Evolutionary conservation across 805 yeast genomes (phyloP), one percentile per base, ranked within the genome.

Genomic region (Candida takata): DNA sequence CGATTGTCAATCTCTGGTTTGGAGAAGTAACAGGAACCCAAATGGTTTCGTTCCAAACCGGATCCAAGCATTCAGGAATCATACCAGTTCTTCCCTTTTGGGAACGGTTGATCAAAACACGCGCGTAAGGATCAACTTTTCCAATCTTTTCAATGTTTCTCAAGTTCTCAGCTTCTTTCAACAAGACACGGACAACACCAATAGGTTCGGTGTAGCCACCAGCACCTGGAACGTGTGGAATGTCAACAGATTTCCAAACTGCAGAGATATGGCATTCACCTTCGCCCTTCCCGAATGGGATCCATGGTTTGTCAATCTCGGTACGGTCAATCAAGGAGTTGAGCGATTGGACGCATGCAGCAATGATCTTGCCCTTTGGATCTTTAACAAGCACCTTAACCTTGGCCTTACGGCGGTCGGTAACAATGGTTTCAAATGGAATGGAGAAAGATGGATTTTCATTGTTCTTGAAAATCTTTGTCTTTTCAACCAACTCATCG

Each of bases 191-290:
- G 6, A 88, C 70, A 24, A 83, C 90, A 55, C 99, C 98, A 55
- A 90, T 80, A 33, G 98, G 98, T 39, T 86, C 86, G n/a, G 86
- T 76, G 62, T 87, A 90, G 34, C 90, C 92, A 47, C 79, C 76
- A 16, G 84, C 62, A 42, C 86, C 84, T 27, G 77, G 60, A 13
- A 81, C 82, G 35, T 78, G 75, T 41, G 62, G 69, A 51, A 90
- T 61, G 20, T 70, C 76, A 34, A 88, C 95, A 8, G 97, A 90
- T 59, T 81, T 86, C 96, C 96, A 92, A 35, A 65, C 61, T 20
- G 92, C 75, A 5, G 72, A 60, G 38, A 92, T 55, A 46, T 77
- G 74, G 27, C 84, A 67, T 48, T 82, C 85, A 38, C 95, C 97
- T 31, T 65, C 60, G 34, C 86, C 83, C 37, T 69, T 69, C 12